Evolutionary conservation across 352 stramenopile genomes (phyloP), one percentile per base, ranked within the genome.

Genomic region (Phytophthora vignae): DNA sequence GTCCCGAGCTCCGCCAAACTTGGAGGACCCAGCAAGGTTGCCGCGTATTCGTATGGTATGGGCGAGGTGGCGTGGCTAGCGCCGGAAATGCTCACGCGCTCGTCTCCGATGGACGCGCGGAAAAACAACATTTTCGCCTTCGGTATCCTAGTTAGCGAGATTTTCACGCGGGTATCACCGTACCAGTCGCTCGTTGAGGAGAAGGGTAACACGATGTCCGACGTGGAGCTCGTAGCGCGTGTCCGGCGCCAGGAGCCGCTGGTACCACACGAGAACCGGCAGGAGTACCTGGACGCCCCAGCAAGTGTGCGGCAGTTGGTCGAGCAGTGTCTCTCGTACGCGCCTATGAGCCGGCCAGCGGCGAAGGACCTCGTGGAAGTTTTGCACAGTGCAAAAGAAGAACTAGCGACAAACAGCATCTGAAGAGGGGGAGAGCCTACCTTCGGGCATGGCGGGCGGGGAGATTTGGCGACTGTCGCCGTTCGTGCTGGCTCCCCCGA

Each of bases 51-150:
- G 2, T 90, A 82, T 66, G 85, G 85, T 40, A 84, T 78, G 64
- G 80, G 79, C 21, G 74, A 90, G 22, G 50, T 90, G 38, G 73
- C 74, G 21, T 90, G 82, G 78, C 68, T 85, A 8, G 71, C 85
- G 33, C 85, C 85, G 0, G 85, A 93, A 58, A 55, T 91, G 42
- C 70, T 90, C 53, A 84, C 64, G 46, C 74, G 80, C 5, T 81
- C 75, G 15, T 78, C 71, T 25, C 78, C 69, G 7, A 81, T 90
- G 69, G 78, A 90, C 36, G 69, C 71, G 44, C 73, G 73, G 19
- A 85, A 83, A 22, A 81, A 69, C 50, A 90, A 93, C 54, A 82
- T 90, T 55, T 93, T 86, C 73, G 67, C 85, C n/a, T 85, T 93
- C 22, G 85, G 84, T 21, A 74, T 93, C 17, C 61, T 93, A 31